A percentile compares a stretch with the other conserved stretches of the same genome.
These are phyloP conservation scores for Boletus rufocinnamomeus DNA, from an alignment of 768 basidiomycete species.

Conservation along the genomic window DNA sequence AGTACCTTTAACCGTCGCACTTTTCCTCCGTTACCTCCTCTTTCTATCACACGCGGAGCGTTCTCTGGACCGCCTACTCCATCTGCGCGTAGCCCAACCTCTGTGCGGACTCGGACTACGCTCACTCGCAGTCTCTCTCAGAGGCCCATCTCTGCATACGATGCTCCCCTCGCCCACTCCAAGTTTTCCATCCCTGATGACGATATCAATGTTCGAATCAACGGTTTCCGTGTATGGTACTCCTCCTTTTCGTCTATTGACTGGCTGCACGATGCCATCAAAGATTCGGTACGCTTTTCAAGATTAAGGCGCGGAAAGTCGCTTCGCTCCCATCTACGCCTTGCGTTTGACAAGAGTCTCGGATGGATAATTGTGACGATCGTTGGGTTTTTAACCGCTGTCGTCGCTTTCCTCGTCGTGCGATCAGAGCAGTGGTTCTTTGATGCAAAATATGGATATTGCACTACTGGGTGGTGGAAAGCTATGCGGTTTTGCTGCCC, in stretches of 20 bases:
- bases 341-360: slow-evolving; percentile 71
- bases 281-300: slow-evolving; percentile 83
- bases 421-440: slow-evolving; percentile 88
- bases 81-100: slow-evolving; percentile 32
- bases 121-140: slow-evolving; percentile 45
- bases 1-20: slow-evolving; percentile 38
- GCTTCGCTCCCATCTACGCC: slow-evolving; percentile 60
- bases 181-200: slow-evolving; percentile 38
- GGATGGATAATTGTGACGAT: slow-evolving; percentile 91
- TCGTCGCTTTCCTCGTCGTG: slow-evolving; percentile 85
- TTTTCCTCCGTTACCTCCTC: slow-evolving; percentile 39
- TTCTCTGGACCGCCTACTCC: slow-evolving; percentile 42
- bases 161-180: slow-evolving; percentile 45
- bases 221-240: slow-evolving; percentile 87
- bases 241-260: slow-evolving; percentile 89
- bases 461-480: slow-evolving; percentile 65
- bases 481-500: slow-evolving; percentile 86
- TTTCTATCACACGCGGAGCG: slow-evolving; percentile 35
- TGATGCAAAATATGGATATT: slow-evolving; percentile 91
- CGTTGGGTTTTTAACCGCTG: slow-evolving; percentile 82
- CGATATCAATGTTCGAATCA: slow-evolving; percentile 65
- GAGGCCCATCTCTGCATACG: slow-evolving; percentile 76
- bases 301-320: slow-evolving; percentile 72
- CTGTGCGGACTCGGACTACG: slow-evolving; percentile 29
- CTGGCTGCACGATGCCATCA: slow-evolving; percentile 96